Conservation (phyloP, 2,329 filamentous ascomycete genomes). For the Tolypocladium tundrense region DNA sequence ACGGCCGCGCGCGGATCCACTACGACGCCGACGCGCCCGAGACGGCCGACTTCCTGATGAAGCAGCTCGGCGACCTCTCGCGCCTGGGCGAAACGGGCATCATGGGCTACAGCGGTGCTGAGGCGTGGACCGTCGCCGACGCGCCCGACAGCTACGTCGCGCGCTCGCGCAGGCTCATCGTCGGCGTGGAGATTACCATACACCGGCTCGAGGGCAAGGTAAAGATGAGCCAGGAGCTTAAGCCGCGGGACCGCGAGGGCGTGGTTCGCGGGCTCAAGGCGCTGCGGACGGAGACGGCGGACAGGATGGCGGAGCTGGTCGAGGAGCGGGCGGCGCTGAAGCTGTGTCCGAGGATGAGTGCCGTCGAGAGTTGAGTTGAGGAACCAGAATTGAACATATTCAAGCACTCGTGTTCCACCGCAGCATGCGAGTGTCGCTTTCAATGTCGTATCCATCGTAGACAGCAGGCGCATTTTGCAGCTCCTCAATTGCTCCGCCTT, state of each 20-base stretch:
- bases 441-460: not conserved
- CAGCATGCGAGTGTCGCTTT: not conserved
- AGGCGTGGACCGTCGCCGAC: conserved; percentile 45
- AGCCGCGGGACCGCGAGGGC: conserved; percentile 40
- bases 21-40: conserved; percentile 34
- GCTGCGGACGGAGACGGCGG: conserved; percentile 17
- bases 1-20: conserved; percentile 45
- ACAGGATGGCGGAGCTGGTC: conserved; percentile 20
- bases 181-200: conserved; percentile 50
- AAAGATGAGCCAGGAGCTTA: conserved; percentile 56
- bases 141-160: conserved; percentile 46
- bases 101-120: conserved; percentile 41
- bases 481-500: not conserved
- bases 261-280: conserved; percentile 44
- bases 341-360: not conserved
- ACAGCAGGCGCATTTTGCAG: not conserved
- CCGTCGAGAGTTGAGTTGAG: not conserved
- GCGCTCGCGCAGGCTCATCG: conserved; percentile 41
- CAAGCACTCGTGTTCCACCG: not conserved
- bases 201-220: conserved; percentile 47
- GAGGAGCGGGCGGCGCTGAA: conserved; percentile 17
- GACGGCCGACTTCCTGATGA: conserved; percentile 35
- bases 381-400: not conserved
- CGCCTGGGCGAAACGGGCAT: conserved; percentile 37
- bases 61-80: conserved; percentile 43